These are phyloP conservation scores for Quercus tomentella DNA, from an alignment of 331 rosid genomes.

Conservation along the genomic window DNA sequence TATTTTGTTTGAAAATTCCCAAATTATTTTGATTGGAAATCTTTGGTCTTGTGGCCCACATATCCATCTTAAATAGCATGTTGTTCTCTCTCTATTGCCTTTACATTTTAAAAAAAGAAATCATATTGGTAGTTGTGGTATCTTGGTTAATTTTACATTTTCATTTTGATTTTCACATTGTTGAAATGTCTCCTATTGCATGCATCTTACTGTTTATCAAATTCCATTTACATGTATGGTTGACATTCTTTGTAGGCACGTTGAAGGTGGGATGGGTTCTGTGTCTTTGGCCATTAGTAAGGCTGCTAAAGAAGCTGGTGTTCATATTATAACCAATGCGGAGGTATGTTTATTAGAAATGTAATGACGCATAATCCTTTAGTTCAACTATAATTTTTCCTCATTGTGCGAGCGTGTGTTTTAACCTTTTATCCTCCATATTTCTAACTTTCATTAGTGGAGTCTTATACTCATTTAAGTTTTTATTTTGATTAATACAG, in stretches of 20 bases:
- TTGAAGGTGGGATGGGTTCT: conserved; percentile 87
- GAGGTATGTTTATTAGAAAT: conserved; percentile 44
- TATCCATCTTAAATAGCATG: too few relatives aligned
- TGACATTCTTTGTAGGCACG: conserved; percentile 34
- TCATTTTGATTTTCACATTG: too few relatives aligned
- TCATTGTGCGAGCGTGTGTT: background rate
- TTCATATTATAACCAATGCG: conserved; percentile 45
- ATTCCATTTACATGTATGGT: background rate
- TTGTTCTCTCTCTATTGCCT: too few relatives aligned
- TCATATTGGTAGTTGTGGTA: too few relatives aligned
- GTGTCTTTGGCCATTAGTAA: conserved; percentile 59
- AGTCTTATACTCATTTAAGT: background rate
- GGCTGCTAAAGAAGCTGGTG: conserved; percentile 75
- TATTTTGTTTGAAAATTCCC: too few relatives aligned
- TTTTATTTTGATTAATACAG: background rate
- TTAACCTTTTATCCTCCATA: background rate
- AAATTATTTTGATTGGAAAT: too few relatives aligned
- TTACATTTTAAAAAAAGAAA: too few relatives aligned
- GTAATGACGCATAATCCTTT: background rate
- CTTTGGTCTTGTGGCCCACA: too few relatives aligned
- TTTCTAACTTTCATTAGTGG: conserved; percentile 3
- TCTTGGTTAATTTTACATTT: too few relatives aligned
- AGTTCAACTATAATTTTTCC: background rate
- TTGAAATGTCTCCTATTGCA: too few relatives aligned
- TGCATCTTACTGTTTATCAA: background rate